Percentiles rank a stretch among this genome's conserved stretches.
Evolutionary conservation across 225 moss, liverwort and hornwort species (phyloP).

Genomic region (Straminergon stramineum): DNA sequence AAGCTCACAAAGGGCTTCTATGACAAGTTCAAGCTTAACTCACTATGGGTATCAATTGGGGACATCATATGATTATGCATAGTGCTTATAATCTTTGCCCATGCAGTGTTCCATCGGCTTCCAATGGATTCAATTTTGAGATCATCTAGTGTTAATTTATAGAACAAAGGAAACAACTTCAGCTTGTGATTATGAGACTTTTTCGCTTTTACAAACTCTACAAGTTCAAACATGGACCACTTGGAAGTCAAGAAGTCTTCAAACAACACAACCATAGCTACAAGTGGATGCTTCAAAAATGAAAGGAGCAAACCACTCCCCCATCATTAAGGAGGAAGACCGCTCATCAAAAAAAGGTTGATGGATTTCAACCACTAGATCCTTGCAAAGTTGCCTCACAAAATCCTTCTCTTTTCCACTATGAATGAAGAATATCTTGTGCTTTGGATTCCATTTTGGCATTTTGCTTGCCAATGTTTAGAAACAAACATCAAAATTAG

Average conservation of each 20-base stretch:
- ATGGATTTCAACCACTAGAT: background rate
- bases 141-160: background rate
- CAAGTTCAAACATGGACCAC: background rate
- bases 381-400: background rate
- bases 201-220: background rate
- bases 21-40: background rate
- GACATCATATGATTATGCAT: background rate
- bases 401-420: background rate
- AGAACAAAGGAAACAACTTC: background rate
- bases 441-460: background rate
- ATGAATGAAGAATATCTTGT: background rate
- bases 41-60: rapidly evolving
- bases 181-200: background rate
- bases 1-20: background rate
- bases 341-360: background rate
- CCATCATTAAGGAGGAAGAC: background rate
- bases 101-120: background rate
- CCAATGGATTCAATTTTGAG: background rate
- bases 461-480: background rate
- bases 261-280: background rate
- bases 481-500: too few relatives aligned
- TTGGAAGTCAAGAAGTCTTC: background rate
- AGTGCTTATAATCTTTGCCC: background rate
- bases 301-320: background rate
- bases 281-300: background rate